A percentile compares a stretch with the other conserved stretches of the same genome.
phyloP scores from a whole-genome alignment of 345 rosid species.

The Acer saccharum region DNA sequence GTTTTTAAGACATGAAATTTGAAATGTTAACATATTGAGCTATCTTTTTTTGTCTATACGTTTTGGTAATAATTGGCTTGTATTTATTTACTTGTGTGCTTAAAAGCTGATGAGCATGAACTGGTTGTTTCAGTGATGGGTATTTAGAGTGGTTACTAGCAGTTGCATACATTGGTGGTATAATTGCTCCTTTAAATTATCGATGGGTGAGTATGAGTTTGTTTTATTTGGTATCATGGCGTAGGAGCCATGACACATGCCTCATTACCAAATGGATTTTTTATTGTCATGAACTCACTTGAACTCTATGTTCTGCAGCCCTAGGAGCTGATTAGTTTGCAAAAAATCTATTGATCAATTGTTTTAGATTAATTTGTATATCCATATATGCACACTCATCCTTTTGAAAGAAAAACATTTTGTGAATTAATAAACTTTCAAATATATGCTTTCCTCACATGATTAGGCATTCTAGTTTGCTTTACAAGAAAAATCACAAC shows the following conservation, averaged over 20 bases:
- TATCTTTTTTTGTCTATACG: neutral
- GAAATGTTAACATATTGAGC: neutral
- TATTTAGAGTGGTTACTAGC: conserved; percentile 84
- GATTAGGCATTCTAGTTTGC: neutral
- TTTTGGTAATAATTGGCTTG: neutral
- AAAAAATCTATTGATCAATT: neutral
- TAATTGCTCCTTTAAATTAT: conserved; percentile 82
- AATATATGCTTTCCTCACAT: neutral
- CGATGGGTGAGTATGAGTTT: conserved; percentile 65
- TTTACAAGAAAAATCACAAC: neutral
- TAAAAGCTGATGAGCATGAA: neutral
- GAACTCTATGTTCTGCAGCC: neutral
- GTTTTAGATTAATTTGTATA: neutral
- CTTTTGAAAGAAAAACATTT: neutral
- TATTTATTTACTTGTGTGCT: neutral
- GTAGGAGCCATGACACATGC: neutral
- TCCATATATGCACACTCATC: neutral
- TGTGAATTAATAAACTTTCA: neutral
- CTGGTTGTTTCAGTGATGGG: conserved; percentile 50
- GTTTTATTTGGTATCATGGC: neutral
- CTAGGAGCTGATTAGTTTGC: neutral
- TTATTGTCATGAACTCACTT: neutral
- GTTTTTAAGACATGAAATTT: neutral
- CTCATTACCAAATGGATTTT: neutral
- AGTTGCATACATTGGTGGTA: conserved; percentile 74